These are phyloP conservation scores for Acmispon strigosus DNA, from an alignment of 306 rosid species.

Conservation along the genomic window DNA sequence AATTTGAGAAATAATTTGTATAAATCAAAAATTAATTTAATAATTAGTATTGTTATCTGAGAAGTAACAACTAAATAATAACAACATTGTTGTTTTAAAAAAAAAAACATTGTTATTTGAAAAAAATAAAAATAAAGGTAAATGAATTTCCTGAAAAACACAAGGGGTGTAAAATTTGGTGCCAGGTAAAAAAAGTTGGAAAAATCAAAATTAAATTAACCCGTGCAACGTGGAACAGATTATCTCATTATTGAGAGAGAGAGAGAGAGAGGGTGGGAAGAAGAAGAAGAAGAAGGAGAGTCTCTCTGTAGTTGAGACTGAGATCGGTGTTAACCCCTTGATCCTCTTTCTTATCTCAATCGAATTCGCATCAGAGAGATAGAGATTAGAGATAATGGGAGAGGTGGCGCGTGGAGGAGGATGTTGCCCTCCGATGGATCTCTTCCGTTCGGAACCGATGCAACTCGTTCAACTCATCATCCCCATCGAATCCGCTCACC, in stretches of 20 bases:
- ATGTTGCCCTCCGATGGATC: conserved; percentile 95
- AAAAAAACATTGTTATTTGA: too few species aligned
- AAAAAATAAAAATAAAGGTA: not conserved
- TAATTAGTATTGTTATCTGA: too few species aligned
- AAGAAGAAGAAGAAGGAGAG: conserved; percentile 3
- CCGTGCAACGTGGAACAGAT: not conserved
- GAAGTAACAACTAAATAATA: too few species aligned
- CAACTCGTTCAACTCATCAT: conserved; percentile 95
- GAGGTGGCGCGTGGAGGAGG: conserved; percentile 58
- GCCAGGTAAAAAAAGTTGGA: not conserved
- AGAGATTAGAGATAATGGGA: too few species aligned
- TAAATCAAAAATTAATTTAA: too few species aligned
- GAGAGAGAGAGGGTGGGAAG: not conserved
- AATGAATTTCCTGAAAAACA: not conserved
- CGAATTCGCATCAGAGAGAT: conserved; percentile 11
- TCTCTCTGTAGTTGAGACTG: conserved; percentile 19
- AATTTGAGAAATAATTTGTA: too few species aligned
- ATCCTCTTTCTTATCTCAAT: not conserved
- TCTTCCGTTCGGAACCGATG: conserved; percentile 97
- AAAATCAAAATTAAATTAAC: not conserved
- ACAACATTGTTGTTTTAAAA: too few species aligned
- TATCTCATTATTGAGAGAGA: not conserved
- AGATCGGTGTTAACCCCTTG: conserved; percentile 25
- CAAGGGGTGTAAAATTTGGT: not conserved
- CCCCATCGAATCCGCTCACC: conserved; percentile 90